Conservation (phyloP, 2,329 filamentous ascomycete species). For the Phialophora tarda region DNA sequence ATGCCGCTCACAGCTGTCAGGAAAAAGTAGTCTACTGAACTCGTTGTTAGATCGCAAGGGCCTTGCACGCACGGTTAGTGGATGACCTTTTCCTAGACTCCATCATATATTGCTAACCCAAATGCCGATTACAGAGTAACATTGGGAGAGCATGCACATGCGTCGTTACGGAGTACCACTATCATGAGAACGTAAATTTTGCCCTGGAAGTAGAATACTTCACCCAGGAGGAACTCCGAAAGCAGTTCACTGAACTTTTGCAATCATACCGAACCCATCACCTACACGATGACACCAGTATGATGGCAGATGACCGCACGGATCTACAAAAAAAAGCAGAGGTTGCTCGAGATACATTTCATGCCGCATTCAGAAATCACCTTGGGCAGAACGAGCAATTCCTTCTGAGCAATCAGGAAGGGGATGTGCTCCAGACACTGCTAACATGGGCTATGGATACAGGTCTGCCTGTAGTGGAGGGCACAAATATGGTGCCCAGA, state of each 20-base stretch:
- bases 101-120: slow-evolving; percentile 6
- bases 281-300: slow-evolving; percentile 4
- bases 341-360: slow-evolving; percentile 19
- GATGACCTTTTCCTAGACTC: not conserved
- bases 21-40: slow-evolving; percentile 19
- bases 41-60: slow-evolving; percentile 13
- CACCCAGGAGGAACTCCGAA: slow-evolving; percentile 16
- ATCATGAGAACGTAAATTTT: slow-evolving; percentile 16
- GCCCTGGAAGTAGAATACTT: slow-evolving; percentile 22
- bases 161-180: slow-evolving; percentile 21
- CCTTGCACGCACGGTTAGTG: slow-evolving; percentile 18
- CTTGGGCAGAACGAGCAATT: slow-evolving; percentile 12
- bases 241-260: slow-evolving; percentile 18
- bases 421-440: slow-evolving; percentile 19
- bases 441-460: slow-evolving; percentile 12
- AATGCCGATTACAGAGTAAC: slow-evolving; percentile 10
- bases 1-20: slow-evolving; percentile 8
- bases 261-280: slow-evolving; percentile 21
- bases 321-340: slow-evolving; percentile 17
- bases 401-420: slow-evolving; percentile 17
- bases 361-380: slow-evolving; percentile 13
- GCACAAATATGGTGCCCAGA: not conserved
- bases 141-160: slow-evolving; percentile 18
- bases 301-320: not conserved
- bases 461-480: slow-evolving; percentile 6